Conservation (phyloP, 306 rosid genomes). For the Cercis canadensis region DNA sequence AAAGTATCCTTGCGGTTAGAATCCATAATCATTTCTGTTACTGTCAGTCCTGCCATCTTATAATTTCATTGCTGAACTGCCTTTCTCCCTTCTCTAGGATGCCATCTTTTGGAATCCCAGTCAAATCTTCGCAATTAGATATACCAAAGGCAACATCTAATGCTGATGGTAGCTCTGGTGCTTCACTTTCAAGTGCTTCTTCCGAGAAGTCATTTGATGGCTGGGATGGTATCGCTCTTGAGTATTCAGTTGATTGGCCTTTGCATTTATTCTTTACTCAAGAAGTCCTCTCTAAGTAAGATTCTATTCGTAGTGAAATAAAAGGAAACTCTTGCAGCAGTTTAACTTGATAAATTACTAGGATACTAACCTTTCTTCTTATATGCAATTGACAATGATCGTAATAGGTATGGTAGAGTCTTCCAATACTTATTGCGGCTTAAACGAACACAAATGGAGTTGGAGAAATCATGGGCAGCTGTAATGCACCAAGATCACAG, state of each 20-base stretch:
- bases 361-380: slow-evolving; percentile 25
- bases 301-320: slow-evolving; percentile 15
- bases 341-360: slow-evolving; percentile 23
- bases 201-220: slow-evolving; percentile 81
- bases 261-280: slow-evolving; percentile 93
- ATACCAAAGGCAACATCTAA: slow-evolving; percentile 55
- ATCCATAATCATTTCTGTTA: slow-evolving; percentile 20
- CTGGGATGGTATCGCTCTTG: slow-evolving; percentile 97
- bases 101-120: slow-evolving; percentile 85
- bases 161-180: slow-evolving; percentile 56
- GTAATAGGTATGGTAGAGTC: slow-evolving; percentile 78
- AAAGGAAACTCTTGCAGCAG: too few species aligned
- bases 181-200: slow-evolving; percentile 60
- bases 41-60: background rate
- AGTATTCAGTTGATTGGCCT: slow-evolving; percentile 97
- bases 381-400: slow-evolving; percentile 26
- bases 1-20: slow-evolving; percentile 87
- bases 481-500: slow-evolving; percentile 91
- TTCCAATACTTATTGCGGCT: slow-evolving; percentile 90
- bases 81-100: slow-evolving; percentile 61
- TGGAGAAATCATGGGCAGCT: slow-evolving; percentile 97
- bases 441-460: slow-evolving; percentile 94
- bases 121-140: slow-evolving; percentile 74
- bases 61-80: slow-evolving; percentile 5
- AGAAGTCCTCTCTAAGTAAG: slow-evolving; percentile 96